phyloP scores from a whole-genome alignment of 2,329 filamentous ascomycete genomes.

The Penicillium sp. region DNA sequence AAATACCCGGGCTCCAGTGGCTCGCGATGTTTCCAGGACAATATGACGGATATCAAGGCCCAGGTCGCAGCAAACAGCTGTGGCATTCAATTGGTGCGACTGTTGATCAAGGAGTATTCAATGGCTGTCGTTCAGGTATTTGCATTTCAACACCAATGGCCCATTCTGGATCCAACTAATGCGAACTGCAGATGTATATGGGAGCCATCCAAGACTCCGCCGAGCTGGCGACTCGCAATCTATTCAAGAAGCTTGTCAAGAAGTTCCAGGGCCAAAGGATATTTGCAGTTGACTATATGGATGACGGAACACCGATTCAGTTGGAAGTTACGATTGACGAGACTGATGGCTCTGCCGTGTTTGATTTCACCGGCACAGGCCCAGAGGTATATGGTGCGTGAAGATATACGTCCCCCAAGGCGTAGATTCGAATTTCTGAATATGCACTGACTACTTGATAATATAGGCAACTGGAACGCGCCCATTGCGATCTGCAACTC shows the following conservation, averaged over 20 bases:
- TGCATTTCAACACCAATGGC: too few relatives aligned
- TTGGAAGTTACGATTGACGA: slow-evolving; percentile 73
- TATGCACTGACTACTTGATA: too few relatives aligned
- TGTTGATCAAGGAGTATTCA: slow-evolving; percentile 73
- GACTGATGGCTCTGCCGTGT: slow-evolving; percentile 70
- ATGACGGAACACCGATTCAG: slow-evolving; percentile 75
- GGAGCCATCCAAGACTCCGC: slow-evolving; percentile 76
- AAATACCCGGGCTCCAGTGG: slow-evolving; percentile 73
- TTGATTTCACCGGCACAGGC: slow-evolving; percentile 75
- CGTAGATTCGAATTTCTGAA: too few relatives aligned
- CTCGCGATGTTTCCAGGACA: slow-evolving; percentile 75
- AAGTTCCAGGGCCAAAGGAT: slow-evolving; percentile 69
- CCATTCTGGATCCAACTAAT: too few relatives aligned
- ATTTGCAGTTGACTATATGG: slow-evolving; percentile 77
- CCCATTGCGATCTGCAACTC: slow-evolving; percentile 78
- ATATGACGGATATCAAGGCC: slow-evolving; percentile 81
- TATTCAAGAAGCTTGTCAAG: slow-evolving; percentile 67
- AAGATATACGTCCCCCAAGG: too few relatives aligned
- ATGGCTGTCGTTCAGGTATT: slow-evolving; percentile 74
- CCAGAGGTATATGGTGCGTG: slow-evolving; percentile 73
- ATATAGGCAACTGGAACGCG: slow-evolving; percentile 81
- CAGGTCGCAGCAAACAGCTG: slow-evolving; percentile 85
- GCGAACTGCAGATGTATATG: slow-evolving; percentile 84
- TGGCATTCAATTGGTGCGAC: slow-evolving; percentile 72
- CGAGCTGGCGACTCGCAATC: slow-evolving; percentile 68